Evolutionary conservation across 805 yeast genomes (phyloP).

Genomic region (Cyberlindnera meyerae): DNA sequence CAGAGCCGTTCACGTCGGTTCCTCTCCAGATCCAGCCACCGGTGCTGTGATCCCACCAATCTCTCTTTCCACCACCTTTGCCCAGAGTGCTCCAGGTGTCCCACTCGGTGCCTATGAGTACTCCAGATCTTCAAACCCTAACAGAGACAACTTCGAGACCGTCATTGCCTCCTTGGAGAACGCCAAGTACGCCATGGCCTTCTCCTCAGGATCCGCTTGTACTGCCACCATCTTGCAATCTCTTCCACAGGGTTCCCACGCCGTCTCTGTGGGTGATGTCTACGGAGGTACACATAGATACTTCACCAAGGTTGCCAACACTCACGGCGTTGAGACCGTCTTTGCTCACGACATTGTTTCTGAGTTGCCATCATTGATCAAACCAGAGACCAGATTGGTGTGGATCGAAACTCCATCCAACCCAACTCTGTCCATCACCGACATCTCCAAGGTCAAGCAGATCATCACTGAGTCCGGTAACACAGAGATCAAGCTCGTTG

Average conservation of each 20-base stretch:
- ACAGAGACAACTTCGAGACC: constrained; percentile 73
- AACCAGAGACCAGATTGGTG: constrained; percentile 63
- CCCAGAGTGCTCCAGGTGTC: constrained; percentile 69
- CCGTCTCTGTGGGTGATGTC: constrained; percentile 77
- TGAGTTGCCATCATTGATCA: constrained; percentile 54
- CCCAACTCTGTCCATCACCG: constrained; percentile 79
- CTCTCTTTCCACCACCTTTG: constrained; percentile 80
- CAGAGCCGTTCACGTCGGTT: constrained; percentile 80
- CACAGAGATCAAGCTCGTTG: constrained; percentile 58
- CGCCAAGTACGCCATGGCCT: constrained; percentile 71
- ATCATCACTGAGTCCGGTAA: constrained; percentile 47
- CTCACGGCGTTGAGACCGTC: constrained; percentile 67
- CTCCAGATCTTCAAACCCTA: constrained; percentile 82
- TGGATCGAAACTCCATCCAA: constrained; percentile 90
- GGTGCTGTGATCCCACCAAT: constrained; percentile 88
- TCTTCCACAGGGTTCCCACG: constrained; percentile 66
- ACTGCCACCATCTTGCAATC: constrained; percentile 75
- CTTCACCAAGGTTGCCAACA: constrained; percentile 77
- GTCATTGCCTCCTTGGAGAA: constrained; percentile 77
- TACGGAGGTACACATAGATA: constrained; percentile 92
- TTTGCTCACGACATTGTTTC: constrained; percentile 61
- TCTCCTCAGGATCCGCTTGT: constrained; percentile 82
- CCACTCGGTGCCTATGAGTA: constrained; percentile 80
- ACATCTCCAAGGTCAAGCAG: constrained; percentile 56
- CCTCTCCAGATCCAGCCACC: constrained; percentile 61